Conservation (phyloP, 345 rosid species). For the Pseudoturritis turrita region DNA sequence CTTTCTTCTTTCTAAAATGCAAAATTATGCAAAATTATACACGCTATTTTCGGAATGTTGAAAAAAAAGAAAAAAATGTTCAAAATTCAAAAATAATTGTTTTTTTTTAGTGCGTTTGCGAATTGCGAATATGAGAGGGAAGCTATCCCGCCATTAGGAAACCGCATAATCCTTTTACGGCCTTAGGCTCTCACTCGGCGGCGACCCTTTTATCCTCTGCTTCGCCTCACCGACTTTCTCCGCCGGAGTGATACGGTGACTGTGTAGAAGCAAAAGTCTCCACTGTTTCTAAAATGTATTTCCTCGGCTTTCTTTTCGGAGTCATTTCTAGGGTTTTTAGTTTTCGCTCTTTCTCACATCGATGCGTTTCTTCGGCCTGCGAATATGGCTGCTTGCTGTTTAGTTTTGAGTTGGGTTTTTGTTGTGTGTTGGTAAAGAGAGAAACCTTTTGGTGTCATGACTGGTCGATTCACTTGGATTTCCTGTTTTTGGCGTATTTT, state of each 20-base stretch:
- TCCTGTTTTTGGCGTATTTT: background rate
- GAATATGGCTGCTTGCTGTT: background rate
- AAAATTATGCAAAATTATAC: background rate
- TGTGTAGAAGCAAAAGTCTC: background rate
- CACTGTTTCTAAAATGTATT: background rate
- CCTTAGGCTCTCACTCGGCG: background rate
- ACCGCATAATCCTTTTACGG: background rate
- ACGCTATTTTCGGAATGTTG: background rate
- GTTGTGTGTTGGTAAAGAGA: background rate
- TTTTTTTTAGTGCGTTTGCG: background rate
- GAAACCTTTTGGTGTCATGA: background rate
- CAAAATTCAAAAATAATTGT: background rate
- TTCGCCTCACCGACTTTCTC: background rate
- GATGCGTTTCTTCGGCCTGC: background rate
- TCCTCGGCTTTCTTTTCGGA: background rate
- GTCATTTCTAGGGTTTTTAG: constrained; percentile 27
- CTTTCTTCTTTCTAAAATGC: background rate
- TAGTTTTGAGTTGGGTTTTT: constrained; percentile 15
- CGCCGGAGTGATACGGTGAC: background rate
- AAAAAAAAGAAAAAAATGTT: background rate
- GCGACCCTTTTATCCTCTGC: background rate
- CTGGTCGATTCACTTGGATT: constrained; percentile 8
- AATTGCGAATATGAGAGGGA: constrained; percentile 17
- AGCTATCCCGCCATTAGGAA: constrained; percentile 31
- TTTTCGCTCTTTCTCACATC: background rate